Evolutionary conservation across 2,329 filamentous ascomycete genomes (phyloP), one percentile per base, ranked within the genome.

Genomic region (Xylariales sp.): DNA sequence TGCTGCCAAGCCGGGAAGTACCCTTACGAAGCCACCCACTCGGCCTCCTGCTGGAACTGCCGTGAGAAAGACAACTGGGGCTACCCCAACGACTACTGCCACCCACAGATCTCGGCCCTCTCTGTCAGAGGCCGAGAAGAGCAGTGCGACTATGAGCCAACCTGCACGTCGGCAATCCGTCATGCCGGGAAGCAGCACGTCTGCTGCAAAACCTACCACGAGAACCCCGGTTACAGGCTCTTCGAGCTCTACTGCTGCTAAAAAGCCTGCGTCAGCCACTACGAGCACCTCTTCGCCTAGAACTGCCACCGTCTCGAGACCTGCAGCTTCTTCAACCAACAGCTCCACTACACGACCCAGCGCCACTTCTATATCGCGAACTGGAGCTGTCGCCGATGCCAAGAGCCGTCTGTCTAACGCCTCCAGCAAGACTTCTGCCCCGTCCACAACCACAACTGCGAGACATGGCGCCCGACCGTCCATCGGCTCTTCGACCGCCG

Each of bases 71-170:
- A 60, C 47, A 53, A 60, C 46, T 54, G 59, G 24, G 51, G 61
- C 33, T 52, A 58, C 65, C 25, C 59, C n/a, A n/a, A n/a, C n/a
- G n/a, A n/a, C 68, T 4, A 52, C 60, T n/a, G 52, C 64, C 28
- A 64, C 56, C 47, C 71, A 74, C 55, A 65, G 61, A 47, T 66
- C 69, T 34, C 68, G 68, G n/a, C 62, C 70, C 39, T 73, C 71
- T 45, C 64, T 67, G 38, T 71, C 70, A 42, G 71, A 74, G 46
- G 72, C 74, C 50, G 72, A 75, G 44, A 58, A 56, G 47, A 71
- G 66, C 60, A 71, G 64, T 53, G 57, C 68, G 4, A 58, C 55
- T 16, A 52, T 68, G 45, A 62, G 62, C 5, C 57, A 62, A 27
- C 59, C 65, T 18, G 58, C 66, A 14, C 63, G 70, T 38, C 64